These are phyloP conservation scores for Exophiala calicioides DNA, from an alignment of 2,329 filamentous ascomycete genomes.

Conservation along the genomic window DNA sequence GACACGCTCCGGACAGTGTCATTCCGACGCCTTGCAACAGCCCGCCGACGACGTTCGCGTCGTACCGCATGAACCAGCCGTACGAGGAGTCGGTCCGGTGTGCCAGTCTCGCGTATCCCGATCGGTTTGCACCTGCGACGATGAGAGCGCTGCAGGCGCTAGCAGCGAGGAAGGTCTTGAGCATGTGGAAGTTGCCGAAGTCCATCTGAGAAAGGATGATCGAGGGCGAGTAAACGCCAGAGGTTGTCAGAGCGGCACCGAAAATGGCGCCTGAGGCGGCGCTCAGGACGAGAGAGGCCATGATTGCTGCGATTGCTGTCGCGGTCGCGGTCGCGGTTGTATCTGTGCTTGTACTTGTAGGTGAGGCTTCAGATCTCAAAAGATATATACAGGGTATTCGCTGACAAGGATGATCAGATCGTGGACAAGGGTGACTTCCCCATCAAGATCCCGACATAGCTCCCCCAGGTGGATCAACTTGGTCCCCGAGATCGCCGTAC, in stretches of 20 bases:
- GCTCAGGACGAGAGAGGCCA: constrained; percentile 24
- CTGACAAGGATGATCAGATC: no score
- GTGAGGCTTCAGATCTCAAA: constrained; percentile 8
- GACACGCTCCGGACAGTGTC: constrained; percentile 65
- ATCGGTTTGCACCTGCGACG: constrained; percentile 43
- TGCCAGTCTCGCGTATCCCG: constrained; percentile 46
- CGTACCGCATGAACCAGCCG: constrained; percentile 57
- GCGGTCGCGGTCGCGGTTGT: no score
- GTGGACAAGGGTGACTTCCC: no score
- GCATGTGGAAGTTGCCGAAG: constrained; percentile 65
- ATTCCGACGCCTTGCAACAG: constrained; percentile 65
- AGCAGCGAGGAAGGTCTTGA: constrained; percentile 64
- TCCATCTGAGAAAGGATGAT: constrained; percentile 64
- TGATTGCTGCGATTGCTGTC: constrained; percentile 7
- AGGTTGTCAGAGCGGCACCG: constrained; percentile 61
- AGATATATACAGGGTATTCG: no score
- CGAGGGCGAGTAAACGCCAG: constrained; percentile 62
- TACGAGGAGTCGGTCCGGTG: constrained; percentile 56
- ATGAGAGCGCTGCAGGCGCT: constrained; percentile 63
- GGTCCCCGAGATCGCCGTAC: not conserved
- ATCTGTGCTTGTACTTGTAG: no score
- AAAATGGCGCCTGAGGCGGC: constrained; percentile 59
- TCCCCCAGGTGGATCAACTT: not conserved
- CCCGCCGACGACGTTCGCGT: constrained; percentile 67
- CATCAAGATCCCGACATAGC: not conserved